These are phyloP conservation scores for Didymella pomorum DNA, from an alignment of 2,329 filamentous ascomycete species.

Conservation along the genomic window DNA sequence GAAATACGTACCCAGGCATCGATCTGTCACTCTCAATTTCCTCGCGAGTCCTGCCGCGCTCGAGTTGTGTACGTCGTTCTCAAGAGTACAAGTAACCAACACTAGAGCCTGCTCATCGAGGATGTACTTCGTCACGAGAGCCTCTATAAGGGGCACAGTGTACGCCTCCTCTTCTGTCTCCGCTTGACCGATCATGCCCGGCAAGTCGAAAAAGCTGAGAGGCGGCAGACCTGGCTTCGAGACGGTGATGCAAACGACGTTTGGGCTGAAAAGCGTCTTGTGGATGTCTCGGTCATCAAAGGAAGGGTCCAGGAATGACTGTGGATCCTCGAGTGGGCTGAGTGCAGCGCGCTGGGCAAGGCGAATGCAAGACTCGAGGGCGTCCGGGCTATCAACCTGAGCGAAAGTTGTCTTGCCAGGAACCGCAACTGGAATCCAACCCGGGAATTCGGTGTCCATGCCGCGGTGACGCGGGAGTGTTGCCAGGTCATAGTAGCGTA, in stretches of 20 bases:
- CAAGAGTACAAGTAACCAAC: conserved; percentile 79
- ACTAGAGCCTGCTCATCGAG: conserved; percentile 74
- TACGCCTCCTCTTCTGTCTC: conserved; percentile 57
- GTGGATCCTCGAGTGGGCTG: conserved; percentile 66
- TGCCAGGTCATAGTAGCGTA: conserved; percentile 68
- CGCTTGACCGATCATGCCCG: conserved; percentile 78
- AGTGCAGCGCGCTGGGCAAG: conserved; percentile 81
- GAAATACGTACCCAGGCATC: conserved; percentile 48
- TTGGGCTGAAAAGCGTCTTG: conserved; percentile 78
- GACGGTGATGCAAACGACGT: conserved; percentile 80
- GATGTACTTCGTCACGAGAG: conserved; percentile 75
- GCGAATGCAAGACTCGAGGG: conserved; percentile 72
- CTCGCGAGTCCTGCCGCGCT: conserved; percentile 68
- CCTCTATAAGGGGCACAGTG: conserved; percentile 74
- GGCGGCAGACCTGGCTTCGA: conserved; percentile 74
- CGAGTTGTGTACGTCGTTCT: conserved; percentile 78
- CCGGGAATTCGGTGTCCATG: conserved; percentile 63
- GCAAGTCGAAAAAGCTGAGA: conserved; percentile 84
- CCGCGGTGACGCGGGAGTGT: conserved; percentile 44
- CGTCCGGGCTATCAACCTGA: conserved; percentile 65
- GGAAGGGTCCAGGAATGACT: conserved; percentile 46
- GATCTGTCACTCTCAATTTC: conserved; percentile 50
- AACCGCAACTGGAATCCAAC: conserved; percentile 64
- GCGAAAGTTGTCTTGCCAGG: conserved; percentile 65
- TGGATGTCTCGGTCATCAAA: conserved; percentile 24